Conservation (phyloP, 192 early-diverging fungal species). For the Coemansia sp. region DNA sequence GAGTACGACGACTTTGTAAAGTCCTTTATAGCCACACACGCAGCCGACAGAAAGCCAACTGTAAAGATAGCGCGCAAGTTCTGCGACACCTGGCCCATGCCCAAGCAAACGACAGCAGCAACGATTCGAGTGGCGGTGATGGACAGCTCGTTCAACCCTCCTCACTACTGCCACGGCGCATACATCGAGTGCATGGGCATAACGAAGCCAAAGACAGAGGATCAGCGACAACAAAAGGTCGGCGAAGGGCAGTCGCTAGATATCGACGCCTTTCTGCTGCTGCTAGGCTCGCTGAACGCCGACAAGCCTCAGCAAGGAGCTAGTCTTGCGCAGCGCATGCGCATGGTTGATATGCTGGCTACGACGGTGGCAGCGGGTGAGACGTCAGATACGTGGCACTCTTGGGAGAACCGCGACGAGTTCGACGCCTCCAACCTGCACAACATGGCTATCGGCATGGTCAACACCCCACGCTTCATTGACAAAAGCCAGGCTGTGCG, state of each 20-base stretch:
- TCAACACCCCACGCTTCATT: constrained; percentile 65
- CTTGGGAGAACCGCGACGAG: constrained; percentile 36
- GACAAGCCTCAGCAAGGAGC: constrained; percentile 67
- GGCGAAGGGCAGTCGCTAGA: constrained; percentile 31
- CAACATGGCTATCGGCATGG: constrained; percentile 60
- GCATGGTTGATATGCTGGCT: constrained; percentile 72
- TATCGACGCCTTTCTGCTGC: constrained; percentile 63
- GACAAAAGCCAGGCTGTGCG: constrained; percentile 59
- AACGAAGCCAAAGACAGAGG: constrained; percentile 16
- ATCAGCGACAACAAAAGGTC: neutral
- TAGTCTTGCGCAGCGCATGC: constrained; percentile 61
- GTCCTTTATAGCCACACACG: constrained; percentile 17
- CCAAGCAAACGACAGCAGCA: neutral
- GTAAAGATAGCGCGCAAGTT: constrained; percentile 33
- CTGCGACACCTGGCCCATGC: constrained; percentile 34
- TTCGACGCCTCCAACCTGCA: constrained; percentile 37
- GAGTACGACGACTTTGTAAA: constrained; percentile 42
- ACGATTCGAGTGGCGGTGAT: constrained; percentile 57
- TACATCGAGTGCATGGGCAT: constrained; percentile 45
- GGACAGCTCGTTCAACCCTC: constrained; percentile 80
- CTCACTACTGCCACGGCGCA: constrained; percentile 56
- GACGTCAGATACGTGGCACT: constrained; percentile 45
- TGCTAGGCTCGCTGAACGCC: constrained; percentile 66
- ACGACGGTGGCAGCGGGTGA: constrained; percentile 31
- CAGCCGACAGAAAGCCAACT: constrained; percentile 8